Percentiles rank a stretch among this genome's conserved stretches.
Evolutionary conservation across 139 green algal species (phyloP).

Genomic region (Picochlorum costavermella): DNA sequence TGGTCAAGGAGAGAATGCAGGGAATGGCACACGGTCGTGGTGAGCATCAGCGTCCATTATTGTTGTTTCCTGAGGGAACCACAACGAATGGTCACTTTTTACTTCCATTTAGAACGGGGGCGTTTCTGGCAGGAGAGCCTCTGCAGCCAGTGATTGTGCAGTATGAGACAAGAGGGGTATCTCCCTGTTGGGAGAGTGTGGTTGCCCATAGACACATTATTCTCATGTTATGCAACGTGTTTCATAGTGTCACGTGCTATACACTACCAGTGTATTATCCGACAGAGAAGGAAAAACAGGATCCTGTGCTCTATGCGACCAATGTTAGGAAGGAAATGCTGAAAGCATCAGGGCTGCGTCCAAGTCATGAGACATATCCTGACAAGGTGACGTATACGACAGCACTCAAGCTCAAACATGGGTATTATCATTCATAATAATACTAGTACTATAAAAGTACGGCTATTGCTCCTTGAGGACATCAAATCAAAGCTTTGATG

Average conservation of each 20-base stretch:
- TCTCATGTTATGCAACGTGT: slow-evolving; percentile 52
- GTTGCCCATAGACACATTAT: slow-evolving; percentile 55
- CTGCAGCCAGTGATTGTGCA: slow-evolving; percentile 74
- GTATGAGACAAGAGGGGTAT: slow-evolving; percentile 53
- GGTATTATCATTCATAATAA: neutral
- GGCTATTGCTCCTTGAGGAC: no score
- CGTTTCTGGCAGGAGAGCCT: slow-evolving; percentile 76
- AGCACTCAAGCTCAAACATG: slow-evolving; percentile 12
- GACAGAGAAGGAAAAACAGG: slow-evolving; percentile 38
- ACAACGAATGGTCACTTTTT: slow-evolving; percentile 84
- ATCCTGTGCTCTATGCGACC: slow-evolving; percentile 58
- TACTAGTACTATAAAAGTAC: no score
- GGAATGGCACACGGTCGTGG: slow-evolving; percentile 13
- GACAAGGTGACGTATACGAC: slow-evolving; percentile 49
- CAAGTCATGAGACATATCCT: slow-evolving; percentile 14
- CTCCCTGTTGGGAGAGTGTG: slow-evolving; percentile 75
- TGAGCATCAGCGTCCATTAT: neutral
- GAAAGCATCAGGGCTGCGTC: slow-evolving; percentile 20
- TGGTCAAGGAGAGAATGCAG: slow-evolving; percentile 49
- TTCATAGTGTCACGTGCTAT: slow-evolving; percentile 41
- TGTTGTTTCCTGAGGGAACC: slow-evolving; percentile 58
- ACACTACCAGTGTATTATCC: slow-evolving; percentile 77
- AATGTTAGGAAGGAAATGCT: slow-evolving; percentile 56
- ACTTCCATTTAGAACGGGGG: slow-evolving; percentile 83
- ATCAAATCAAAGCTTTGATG: no score